These are phyloP conservation scores for Myrica gale DNA, from an alignment of 306 rosid species.

Conservation along the genomic window DNA sequence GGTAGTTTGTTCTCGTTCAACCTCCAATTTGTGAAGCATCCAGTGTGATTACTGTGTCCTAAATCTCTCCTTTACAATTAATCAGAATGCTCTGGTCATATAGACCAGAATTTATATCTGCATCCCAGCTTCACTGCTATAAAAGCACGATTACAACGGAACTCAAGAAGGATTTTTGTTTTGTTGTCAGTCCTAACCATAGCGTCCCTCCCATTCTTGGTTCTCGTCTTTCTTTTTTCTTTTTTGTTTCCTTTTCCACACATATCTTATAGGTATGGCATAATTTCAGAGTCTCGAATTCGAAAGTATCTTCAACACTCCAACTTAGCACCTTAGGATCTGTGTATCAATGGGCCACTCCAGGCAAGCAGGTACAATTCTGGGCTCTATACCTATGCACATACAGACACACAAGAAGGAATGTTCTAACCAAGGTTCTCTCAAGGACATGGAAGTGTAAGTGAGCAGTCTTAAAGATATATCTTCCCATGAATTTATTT, in stretches of 20 bases:
- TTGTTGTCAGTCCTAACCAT: not conserved
- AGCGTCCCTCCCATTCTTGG: not conserved
- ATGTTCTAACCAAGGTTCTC: not conserved
- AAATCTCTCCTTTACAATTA: not conserved
- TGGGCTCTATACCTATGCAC: not conserved
- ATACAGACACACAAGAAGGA: not conserved
- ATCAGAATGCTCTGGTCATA: not conserved
- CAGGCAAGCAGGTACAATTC: not conserved
- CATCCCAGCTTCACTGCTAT: not conserved
- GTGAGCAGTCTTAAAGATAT: not conserved
- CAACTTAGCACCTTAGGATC: not conserved
- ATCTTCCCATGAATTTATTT: not conserved
- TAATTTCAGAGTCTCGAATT: not conserved
- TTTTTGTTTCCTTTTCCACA: not conserved
- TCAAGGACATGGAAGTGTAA: not conserved
- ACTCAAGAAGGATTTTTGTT: not conserved
- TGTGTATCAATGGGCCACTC: constrained; percentile 8
- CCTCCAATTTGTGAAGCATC: not conserved
- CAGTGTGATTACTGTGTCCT: not conserved
- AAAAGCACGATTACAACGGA: not conserved
- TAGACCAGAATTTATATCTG: not conserved
- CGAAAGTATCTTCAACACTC: not conserved
- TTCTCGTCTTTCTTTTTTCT: no score
- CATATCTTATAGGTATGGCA: not conserved
- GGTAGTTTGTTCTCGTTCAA: not conserved